A percentile compares a stretch with the other conserved stretches of the same genome.
phyloP scores from a whole-genome alignment of 116 monocot species.

The Trichopus zeylanicus region DNA sequence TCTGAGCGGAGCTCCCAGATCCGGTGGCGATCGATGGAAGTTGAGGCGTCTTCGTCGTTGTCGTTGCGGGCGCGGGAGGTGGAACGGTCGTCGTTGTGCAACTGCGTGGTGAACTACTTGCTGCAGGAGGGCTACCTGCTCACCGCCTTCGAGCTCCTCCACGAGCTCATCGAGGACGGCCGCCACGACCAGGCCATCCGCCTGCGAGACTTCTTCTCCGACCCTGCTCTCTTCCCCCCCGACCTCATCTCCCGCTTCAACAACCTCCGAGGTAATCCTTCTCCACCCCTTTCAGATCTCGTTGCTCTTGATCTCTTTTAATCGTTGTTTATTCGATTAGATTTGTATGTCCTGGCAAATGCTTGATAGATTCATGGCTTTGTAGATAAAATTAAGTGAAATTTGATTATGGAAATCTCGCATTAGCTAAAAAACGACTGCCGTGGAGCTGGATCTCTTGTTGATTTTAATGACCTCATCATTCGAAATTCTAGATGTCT shows the following conservation, averaged over 20 bases:
- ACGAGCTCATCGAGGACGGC: slow-evolving; percentile 97
- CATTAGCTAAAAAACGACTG: too few species aligned
- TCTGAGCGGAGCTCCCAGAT: slow-evolving; percentile 3
- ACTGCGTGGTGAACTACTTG: slow-evolving; percentile 96
- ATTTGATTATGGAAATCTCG: too few species aligned
- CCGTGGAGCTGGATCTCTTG: too few species aligned
- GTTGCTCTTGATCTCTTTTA: background rate
- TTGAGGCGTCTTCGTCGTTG: background rate
- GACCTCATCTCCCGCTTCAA: slow-evolving; percentile 77
- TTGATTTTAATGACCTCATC: too few species aligned
- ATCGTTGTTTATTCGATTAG: background rate
- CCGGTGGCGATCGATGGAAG: slow-evolving; percentile 2
- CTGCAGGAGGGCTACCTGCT: slow-evolving; percentile 83
- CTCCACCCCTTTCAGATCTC: background rate
- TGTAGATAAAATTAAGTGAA: too few species aligned
- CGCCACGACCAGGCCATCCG: slow-evolving; percentile 94
- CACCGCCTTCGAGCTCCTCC: slow-evolving; percentile 96
- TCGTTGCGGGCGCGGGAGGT: slow-evolving; percentile 41
- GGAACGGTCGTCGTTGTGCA: slow-evolving; percentile 87
- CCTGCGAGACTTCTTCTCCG: slow-evolving; percentile 78
- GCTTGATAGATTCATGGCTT: too few species aligned
- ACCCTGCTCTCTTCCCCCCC: slow-evolving; percentile 58
- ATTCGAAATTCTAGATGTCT: too few species aligned
- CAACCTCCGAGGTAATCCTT: slow-evolving; percentile 58
- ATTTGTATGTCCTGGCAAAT: background rate